Percentiles rank a stretch among this genome's conserved stretches.
These are phyloP conservation scores for Taiwanofungus camphoratus DNA, from an alignment of 1,284 basidiomycete species.

Conservation along the genomic window DNA sequence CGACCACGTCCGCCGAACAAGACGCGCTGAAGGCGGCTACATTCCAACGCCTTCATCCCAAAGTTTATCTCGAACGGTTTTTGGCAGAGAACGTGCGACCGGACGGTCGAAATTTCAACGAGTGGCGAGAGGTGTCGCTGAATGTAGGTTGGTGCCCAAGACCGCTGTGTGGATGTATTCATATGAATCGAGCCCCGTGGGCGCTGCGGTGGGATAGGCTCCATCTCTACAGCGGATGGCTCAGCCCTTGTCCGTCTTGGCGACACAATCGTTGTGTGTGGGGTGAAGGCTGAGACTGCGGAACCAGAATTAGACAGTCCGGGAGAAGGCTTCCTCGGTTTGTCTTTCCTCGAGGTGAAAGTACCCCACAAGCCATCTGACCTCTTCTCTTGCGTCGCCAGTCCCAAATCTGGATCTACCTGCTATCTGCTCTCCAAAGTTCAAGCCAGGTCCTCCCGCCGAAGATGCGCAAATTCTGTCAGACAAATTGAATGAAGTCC, in stretches of 20 bases:
- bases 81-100: constrained; percentile 66
- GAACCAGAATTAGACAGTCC: constrained; percentile 79
- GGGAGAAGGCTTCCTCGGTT: constrained; percentile 78
- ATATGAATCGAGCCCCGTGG: too few relatives aligned
- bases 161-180: too few relatives aligned
- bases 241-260: constrained; percentile 88
- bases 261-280: constrained; percentile 87
- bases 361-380: not conserved
- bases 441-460: constrained; percentile 90
- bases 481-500: constrained; percentile 71
- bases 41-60: constrained; percentile 80
- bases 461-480: constrained; percentile 91
- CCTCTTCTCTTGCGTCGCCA: constrained; percentile 23
- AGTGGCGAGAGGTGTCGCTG: constrained; percentile 64
- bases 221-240: constrained; percentile 86
- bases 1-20: constrained; percentile 13
- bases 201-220: constrained; percentile 42
- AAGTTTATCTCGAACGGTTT: constrained; percentile 76
- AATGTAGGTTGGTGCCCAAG: constrained; percentile 64
- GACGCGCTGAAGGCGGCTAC: constrained; percentile 53
- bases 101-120: constrained; percentile 61
- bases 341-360: constrained; percentile 16
- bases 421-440: constrained; percentile 86
- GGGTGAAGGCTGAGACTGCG: constrained; percentile 91
- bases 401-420: constrained; percentile 89